Conservation (phyloP, 1,284 basidiomycete genomes). For the Thelephora terrestris region DNA sequence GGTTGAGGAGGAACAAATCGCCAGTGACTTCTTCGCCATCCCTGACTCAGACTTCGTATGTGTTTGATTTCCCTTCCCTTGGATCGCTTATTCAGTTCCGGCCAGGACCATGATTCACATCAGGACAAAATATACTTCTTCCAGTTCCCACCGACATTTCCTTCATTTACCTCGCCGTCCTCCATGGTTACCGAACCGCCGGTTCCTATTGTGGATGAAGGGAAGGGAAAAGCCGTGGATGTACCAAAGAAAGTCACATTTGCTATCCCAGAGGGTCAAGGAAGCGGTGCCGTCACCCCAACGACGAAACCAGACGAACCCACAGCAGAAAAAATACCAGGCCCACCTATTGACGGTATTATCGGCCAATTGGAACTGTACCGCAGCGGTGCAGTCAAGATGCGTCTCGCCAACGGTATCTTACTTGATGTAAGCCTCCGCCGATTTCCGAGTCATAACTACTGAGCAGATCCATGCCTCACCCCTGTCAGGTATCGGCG, state of each 20-base stretch:
- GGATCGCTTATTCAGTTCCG: not conserved
- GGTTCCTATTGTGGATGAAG: conserved; percentile 17
- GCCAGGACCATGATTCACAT: conserved; percentile 35
- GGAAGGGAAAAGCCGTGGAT: conserved; percentile 24
- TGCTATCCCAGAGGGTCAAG: conserved; percentile 20
- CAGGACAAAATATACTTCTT: conserved; percentile 80
- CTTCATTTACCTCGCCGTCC: conserved; percentile 42
- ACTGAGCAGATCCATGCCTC: conserved; percentile 5
- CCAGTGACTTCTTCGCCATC: conserved; percentile 64
- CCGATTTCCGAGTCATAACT: not conserved
- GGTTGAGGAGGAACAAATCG: conserved; percentile 77
- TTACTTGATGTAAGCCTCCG: conserved; percentile 61
- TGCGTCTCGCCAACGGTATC: conserved; percentile 72
- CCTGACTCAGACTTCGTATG: conserved; percentile 31
- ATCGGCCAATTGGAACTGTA: conserved; percentile 80
- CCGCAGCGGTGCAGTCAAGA: conserved; percentile 78
- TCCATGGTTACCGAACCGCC: conserved; percentile 8
- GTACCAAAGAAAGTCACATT: conserved; percentile 45
- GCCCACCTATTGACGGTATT: conserved; percentile 55
- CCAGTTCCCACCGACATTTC: conserved; percentile 89
- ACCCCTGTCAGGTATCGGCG: conserved; percentile 53
- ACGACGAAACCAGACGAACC: conserved; percentile 10
- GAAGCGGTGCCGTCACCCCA: conserved; percentile 17
- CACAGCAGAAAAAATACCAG: conserved; percentile 20
- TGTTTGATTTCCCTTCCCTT: conserved; percentile 5